A percentile compares a stretch with the other conserved stretches of the same genome.
phyloP scores from a whole-genome alignment of 176 grass and related monocot species.

The maize (Zea mays) region DNA sequence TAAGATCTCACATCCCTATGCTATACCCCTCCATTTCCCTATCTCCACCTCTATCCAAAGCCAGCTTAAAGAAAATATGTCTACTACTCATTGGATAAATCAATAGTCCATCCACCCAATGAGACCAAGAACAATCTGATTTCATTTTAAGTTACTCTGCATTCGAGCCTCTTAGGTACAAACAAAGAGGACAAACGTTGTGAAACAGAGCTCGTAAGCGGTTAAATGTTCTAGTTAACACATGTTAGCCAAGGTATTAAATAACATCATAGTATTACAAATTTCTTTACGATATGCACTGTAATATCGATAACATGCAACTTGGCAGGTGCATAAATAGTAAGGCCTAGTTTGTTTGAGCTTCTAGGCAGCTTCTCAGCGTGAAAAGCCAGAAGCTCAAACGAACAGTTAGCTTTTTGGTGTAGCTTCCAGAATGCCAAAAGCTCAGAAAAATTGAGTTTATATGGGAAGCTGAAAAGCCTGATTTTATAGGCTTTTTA shows the following conservation, averaged over 20 bases:
- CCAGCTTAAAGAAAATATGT: neutral
- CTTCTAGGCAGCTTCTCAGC: too few relatives aligned
- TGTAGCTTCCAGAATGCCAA: too few relatives aligned
- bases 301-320: neutral
- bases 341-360: too few relatives aligned
- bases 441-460: too few relatives aligned
- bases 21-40: too few relatives aligned
- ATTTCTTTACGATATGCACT: neutral
- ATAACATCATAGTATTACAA: slow-evolving; percentile 8
- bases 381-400: too few relatives aligned
- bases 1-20: too few relatives aligned
- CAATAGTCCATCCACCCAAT: neutral
- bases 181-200: neutral
- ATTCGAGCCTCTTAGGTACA: neutral
- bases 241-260: slow-evolving; percentile 8
- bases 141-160: neutral
- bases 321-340: neutral
- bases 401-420: too few relatives aligned
- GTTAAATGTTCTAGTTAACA: neutral
- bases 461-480: too few relatives aligned
- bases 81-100: neutral
- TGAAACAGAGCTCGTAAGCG: neutral
- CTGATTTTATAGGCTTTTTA: too few relatives aligned
- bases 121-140: neutral
- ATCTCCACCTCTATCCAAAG: too few relatives aligned